phyloP scores from a whole-genome alignment of 2,329 filamentous ascomycete species.

The Talaromyces rugulosus region DNA sequence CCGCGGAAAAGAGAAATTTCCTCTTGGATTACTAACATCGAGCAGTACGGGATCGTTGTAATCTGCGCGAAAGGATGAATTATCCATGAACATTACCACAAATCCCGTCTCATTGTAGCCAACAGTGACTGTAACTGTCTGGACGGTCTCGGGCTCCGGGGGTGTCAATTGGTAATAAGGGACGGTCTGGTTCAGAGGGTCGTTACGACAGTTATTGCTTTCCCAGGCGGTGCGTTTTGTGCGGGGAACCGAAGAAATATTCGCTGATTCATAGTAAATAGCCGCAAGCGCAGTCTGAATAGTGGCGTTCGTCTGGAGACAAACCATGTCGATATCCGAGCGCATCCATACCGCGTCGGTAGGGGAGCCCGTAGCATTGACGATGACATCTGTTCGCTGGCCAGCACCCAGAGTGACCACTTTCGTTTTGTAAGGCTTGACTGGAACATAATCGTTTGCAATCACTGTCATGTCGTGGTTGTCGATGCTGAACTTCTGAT shows the following conservation, averaged over 20 bases:
- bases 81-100: conserved; percentile 23
- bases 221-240: background rate
- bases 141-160: conserved; percentile 16
- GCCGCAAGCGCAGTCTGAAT: background rate
- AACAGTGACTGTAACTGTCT: conserved; percentile 20
- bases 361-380: background rate
- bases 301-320: background rate
- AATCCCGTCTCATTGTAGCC: conserved; percentile 19
- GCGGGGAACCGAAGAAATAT: background rate
- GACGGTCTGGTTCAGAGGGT: conserved; percentile 18
- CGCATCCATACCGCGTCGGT: background rate
- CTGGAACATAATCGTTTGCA: conserved; percentile 1
- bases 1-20: background rate
- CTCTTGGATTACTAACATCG: conserved; percentile 10
- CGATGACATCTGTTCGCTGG: conserved; percentile 2
- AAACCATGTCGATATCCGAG: conserved; percentile 1
- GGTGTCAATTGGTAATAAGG: conserved; percentile 19
- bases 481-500: conserved; percentile 3
- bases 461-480: conserved; percentile 1
- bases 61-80: conserved; percentile 27
- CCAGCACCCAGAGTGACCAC: background rate
- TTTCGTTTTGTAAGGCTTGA: conserved; percentile 1
- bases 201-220: background rate
- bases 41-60: conserved; percentile 37
- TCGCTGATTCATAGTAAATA: background rate